A percentile compares a stretch with the other conserved stretches of the same genome.
phyloP scores from a whole-genome alignment of 192 early-diverging fungal genomes.

The Entophlyctis luteolus region DNA sequence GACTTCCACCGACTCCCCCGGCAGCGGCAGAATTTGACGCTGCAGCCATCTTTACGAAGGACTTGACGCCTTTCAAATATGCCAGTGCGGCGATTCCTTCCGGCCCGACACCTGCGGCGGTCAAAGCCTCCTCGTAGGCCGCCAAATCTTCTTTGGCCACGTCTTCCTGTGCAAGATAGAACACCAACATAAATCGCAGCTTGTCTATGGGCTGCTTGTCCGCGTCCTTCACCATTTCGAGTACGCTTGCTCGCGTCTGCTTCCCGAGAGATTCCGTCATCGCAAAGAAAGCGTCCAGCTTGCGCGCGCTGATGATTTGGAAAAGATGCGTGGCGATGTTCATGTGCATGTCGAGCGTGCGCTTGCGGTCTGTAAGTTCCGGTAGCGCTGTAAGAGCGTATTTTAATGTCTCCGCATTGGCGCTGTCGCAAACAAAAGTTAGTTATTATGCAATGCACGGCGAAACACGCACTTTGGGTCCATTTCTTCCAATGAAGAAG shows the following conservation, averaged over 20 bases:
- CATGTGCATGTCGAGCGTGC: constrained; percentile 97
- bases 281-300: constrained; percentile 90
- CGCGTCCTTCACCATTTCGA: constrained; percentile 79
- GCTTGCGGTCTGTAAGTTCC: constrained; percentile 89
- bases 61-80: no score
- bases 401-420: constrained; percentile 83
- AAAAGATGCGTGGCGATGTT: constrained; percentile 90
- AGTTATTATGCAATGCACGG: neutral
- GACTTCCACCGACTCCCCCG: no score
- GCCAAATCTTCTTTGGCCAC: constrained; percentile 78
- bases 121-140: constrained; percentile 84
- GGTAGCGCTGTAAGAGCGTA: constrained; percentile 89
- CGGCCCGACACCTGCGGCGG: no score
- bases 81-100: no score
- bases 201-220: constrained; percentile 84
- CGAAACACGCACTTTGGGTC: constrained; percentile 45
- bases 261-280: constrained; percentile 85
- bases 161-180: constrained; percentile 69
- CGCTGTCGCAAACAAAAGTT: constrained; percentile 65
- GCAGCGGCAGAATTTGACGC: no score
- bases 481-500: constrained; percentile 75
- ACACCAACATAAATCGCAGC: constrained; percentile 84
- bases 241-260: constrained; percentile 60
- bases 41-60: no score
- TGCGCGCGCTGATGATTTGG: constrained; percentile 83